Percentiles rank a stretch among this genome's conserved stretches.
phyloP scores from a whole-genome alignment of 176 grass and related monocot genomes.

The Musa acuminata region DNA sequence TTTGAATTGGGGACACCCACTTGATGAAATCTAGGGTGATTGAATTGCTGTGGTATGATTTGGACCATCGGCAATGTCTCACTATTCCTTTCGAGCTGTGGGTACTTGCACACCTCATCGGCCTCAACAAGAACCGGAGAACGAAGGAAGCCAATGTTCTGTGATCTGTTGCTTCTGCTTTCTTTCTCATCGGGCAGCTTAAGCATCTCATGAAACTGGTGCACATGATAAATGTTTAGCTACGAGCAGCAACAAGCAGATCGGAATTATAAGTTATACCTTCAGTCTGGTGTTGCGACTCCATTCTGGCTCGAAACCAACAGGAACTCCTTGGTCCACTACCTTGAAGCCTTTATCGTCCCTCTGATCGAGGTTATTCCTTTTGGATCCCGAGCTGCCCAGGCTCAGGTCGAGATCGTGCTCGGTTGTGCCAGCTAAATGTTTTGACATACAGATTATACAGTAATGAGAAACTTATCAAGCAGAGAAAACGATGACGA shows the following conservation, averaged over 20 bases:
- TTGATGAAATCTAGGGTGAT: slow-evolving; percentile 6
- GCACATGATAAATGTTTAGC: neutral
- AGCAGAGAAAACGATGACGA: neutral
- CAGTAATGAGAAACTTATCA: neutral
- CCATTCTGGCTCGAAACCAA: slow-evolving; percentile 8
- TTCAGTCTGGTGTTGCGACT: slow-evolving; percentile 5
- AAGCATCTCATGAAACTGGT: slow-evolving; percentile 16
- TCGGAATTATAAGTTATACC: slow-evolving; percentile 22
- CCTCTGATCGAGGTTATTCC: neutral
- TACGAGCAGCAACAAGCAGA: neutral
- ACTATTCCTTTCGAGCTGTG: neutral
- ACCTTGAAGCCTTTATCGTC: neutral
- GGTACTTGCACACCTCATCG: neutral
- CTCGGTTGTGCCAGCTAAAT: slow-evolving; percentile 29
- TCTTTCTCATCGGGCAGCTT: slow-evolving; percentile 28
- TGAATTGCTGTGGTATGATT: slow-evolving; percentile 22
- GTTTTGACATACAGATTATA: neutral
- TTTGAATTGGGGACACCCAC: slow-evolving; percentile 17
- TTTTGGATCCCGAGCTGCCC: slow-evolving; percentile 31
- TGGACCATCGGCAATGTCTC: neutral
- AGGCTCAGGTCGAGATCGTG: slow-evolving; percentile 51
- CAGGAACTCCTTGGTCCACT: slow-evolving; percentile 1
- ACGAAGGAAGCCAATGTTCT: slow-evolving; percentile 14
- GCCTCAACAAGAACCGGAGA: neutral
- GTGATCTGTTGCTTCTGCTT: neutral